Evolutionary conservation across 140 eudicot species (phyloP), one percentile per base, ranked within the genome.

Genomic region (Artemisia princeps): DNA sequence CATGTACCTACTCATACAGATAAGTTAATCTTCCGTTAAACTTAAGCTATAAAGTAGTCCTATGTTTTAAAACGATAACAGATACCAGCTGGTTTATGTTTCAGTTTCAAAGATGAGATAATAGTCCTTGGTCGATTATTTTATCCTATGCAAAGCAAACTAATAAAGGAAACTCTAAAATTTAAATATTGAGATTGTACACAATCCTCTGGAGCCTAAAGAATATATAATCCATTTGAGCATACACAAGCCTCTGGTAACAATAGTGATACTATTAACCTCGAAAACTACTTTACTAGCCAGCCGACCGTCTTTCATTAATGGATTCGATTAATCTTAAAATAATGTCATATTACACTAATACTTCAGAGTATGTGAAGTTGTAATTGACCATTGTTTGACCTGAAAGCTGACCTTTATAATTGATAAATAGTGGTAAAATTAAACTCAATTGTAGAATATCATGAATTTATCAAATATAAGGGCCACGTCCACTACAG

Each of bases 381-480:
- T 26, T 26, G 33, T 67, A 13, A 22, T 56, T 33, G n/a, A 55
- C 64, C 64, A 68, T 11, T 17, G 23, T 68, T 49, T 13, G 50
- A 66, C 22, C 26, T 50, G 45, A 65, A 65, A 65, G 22, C 51
- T 65, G 46, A 14, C 46, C 16, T 1, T 50, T 24, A 22, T 49
- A 49, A 22, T 9, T 5, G 13, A 46, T 37, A 64, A 13, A 50
- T 8, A 50, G 6, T 10, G 2, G 40, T 53, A 9, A 12, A 17
- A 22, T 56, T 12, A 37, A 13, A 17, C 17, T 54, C 30, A 54
- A 33, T 16, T 67, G 62, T 20, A 54, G 53, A 67, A 15, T 22
- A 50, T n/a, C 45, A 22, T 20, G 30, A 42, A 56, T 22, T 57
- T 37, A 37, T 37, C 44, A 37, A 37, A 37, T 0, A 1, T 37